Evolutionary conservation across 2,329 filamentous ascomycete genomes (phyloP), one percentile per base, ranked within the genome.

Genomic region (Ascocoryne sarcoides): DNA sequence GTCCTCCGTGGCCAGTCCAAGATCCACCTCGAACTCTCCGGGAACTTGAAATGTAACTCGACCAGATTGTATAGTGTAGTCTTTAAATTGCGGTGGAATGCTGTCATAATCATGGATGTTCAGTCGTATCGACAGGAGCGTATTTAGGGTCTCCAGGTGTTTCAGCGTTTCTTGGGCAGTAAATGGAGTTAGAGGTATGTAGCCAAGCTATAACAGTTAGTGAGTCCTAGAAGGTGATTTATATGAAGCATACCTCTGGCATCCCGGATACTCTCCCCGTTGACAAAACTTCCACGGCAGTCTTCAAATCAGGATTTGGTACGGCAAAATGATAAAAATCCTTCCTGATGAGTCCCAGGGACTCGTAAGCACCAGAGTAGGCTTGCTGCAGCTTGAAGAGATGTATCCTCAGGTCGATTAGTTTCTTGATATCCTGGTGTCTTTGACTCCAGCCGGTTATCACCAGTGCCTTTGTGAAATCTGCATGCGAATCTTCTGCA

Each of bases 381-480:
- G 72, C 64, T 34, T 70, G 62, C 46, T 79, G 71, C 53, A 84
- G 73, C 42, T 68, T 64, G 43, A 79, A 72, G 46, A 93, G 70
- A 67, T 90, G 87, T 18, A 73, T 71, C 57, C 84, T 84, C 49
- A 98, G 66, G 56, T 96, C 89, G 50, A 96, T 93, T 45, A 96
- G 71, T 61, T 83, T 87, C 65, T 82, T 84, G 52, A 96, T 84
- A 52, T 84, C 78, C 29, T 78, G 72, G 23, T 82, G 79, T 60
- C 84, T 82, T 56, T 84, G 75, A 58, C 84, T 85, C 92, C 92
- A 98, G 63, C 92, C 83, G 2, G 84, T 79, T 34, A 98, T 80
- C 16, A 98, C 87, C 15, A 95, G 70, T 5, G 89, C 76, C 65
- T 98, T 96, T 60, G 94, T 86, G 70, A 93, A 96, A 65, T 86